These are phyloP conservation scores for Aschersonia sp. DNA, from an alignment of 2,329 filamentous ascomycete species.

Conservation along the genomic window DNA sequence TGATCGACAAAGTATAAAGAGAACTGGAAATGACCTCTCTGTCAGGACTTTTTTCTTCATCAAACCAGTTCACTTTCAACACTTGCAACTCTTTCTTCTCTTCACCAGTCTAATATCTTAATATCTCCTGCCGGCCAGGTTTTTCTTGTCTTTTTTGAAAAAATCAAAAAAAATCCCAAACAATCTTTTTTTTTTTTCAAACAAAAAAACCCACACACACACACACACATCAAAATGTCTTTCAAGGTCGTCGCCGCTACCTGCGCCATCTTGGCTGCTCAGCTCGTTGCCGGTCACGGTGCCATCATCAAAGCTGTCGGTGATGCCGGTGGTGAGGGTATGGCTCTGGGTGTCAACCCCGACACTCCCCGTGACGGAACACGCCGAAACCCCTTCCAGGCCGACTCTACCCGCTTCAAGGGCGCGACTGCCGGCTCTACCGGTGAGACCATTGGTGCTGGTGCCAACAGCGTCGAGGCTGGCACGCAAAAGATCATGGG, in stretches of 20 bases:
- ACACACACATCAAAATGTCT: constrained; percentile 11
- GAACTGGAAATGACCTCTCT: not conserved
- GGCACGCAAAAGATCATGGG: constrained; percentile 44
- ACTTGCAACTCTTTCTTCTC: not conserved
- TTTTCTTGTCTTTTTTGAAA: not conserved
- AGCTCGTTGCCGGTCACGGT: constrained; percentile 45
- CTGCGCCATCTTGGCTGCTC: constrained; percentile 35
- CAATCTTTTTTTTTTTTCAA: not conserved
- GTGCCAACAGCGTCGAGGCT: constrained; percentile 39
- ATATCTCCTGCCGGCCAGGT: constrained; percentile 5
- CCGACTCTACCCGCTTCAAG: constrained; percentile 47
- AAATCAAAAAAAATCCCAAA: not conserved
- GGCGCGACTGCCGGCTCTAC: constrained; percentile 35
- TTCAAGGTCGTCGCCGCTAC: constrained; percentile 22
- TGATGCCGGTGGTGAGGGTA: constrained; percentile 40
- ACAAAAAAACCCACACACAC: not conserved
- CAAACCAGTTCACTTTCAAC: constrained; percentile 1
- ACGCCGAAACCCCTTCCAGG: constrained; percentile 44
- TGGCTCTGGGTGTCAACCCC: constrained; percentile 34
- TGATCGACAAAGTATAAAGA: constrained; percentile 3
- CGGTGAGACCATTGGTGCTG: constrained; percentile 42
- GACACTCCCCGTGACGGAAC: constrained; percentile 48
- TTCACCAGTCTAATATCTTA: not conserved
- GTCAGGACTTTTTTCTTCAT: not conserved
- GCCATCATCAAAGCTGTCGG: constrained; percentile 45